A percentile compares a stretch with the other conserved stretches of the same genome.
Conservation (phyloP, 495 filamentous ascomycete genomes). For the Aspergillus hancockii region DNA sequence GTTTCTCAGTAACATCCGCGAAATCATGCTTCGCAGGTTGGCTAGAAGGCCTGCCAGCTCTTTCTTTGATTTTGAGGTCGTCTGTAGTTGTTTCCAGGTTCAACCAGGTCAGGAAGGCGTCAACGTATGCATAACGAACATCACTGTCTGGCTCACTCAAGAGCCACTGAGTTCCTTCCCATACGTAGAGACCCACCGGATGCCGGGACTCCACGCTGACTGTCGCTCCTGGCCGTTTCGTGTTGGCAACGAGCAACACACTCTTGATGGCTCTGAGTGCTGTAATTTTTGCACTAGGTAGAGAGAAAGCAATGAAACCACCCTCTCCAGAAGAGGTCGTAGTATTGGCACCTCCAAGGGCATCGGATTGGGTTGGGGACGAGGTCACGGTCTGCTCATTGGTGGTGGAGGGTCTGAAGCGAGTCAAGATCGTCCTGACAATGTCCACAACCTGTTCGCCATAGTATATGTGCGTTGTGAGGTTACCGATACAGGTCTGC, state of each 20-base stretch:
- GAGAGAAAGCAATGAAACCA: slow-evolving; percentile 60
- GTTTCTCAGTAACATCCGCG: slow-evolving; percentile 28
- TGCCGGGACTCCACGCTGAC: slow-evolving; percentile 67
- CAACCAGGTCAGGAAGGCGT: slow-evolving; percentile 81
- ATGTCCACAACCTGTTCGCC: slow-evolving; percentile 91
- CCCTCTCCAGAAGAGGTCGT: slow-evolving; percentile 21
- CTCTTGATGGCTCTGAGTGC: slow-evolving; percentile 80
- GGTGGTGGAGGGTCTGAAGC: slow-evolving; percentile 65
- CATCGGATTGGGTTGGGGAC: slow-evolving; percentile 44
- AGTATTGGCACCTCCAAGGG: slow-evolving; percentile 15
- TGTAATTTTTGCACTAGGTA: slow-evolving; percentile 68
- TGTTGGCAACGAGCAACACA: slow-evolving; percentile 77
- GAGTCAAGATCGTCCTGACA: slow-evolving; percentile 73
- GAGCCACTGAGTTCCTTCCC: slow-evolving; percentile 92
- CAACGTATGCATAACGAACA: slow-evolving; percentile 79
- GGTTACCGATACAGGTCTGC: slow-evolving; percentile 74
- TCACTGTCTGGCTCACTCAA: slow-evolving; percentile 72
- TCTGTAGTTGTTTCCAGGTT: slow-evolving; percentile 70
- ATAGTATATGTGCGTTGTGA: slow-evolving; percentile 95
- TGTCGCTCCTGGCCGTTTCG: slow-evolving; percentile 56
- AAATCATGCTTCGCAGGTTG: slow-evolving; percentile 31
- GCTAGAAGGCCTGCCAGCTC: slow-evolving; percentile 40
- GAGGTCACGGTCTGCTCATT: slow-evolving; percentile 37
- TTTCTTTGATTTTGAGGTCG: slow-evolving; percentile 66
- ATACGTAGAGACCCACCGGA: slow-evolving; percentile 72